These are phyloP conservation scores for Endocalyx cinctus DNA, from an alignment of 2,329 filamentous ascomycete species.

Conservation along the genomic window DNA sequence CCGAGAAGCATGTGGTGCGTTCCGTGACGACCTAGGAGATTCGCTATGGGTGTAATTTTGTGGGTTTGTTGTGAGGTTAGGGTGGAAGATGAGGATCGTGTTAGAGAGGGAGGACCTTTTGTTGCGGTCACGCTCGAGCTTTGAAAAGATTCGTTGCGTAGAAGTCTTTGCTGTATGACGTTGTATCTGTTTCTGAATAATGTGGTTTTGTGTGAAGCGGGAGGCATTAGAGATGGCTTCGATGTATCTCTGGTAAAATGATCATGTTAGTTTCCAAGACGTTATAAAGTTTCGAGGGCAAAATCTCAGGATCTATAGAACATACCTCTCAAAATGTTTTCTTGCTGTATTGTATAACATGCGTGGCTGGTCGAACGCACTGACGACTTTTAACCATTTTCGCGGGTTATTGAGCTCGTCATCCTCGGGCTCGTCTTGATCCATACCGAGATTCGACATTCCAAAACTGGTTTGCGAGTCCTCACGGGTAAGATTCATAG, in stretches of 20 bases:
- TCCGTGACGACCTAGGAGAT: constrained; percentile 72
- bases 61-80: constrained; percentile 60
- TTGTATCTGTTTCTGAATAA: constrained; percentile 89
- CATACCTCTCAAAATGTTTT: constrained; percentile 82
- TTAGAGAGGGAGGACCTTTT: constrained; percentile 47
- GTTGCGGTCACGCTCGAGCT: constrained; percentile 67
- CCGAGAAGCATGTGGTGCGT: constrained; percentile 83
- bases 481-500: constrained; percentile 44
- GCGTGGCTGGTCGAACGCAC: constrained; percentile 80
- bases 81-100: constrained; percentile 53
- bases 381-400: constrained; percentile 78
- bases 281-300: too few species aligned
- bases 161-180: constrained; percentile 83
- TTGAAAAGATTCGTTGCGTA: constrained; percentile 92
- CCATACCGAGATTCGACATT: constrained; percentile 47
- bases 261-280: constrained; percentile 2
- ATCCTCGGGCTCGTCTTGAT: constrained; percentile 54
- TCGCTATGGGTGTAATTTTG: constrained; percentile 82
- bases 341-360: constrained; percentile 72
- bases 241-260: constrained; percentile 46
- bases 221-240: constrained; percentile 68
- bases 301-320: constrained; percentile 12
- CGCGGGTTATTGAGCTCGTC: constrained; percentile 63
- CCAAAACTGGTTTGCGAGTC: constrained; percentile 64
- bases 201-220: constrained; percentile 74